phyloP scores from a whole-genome alignment of 305 asterid genomes.

The Euphrasia arctica region DNA sequence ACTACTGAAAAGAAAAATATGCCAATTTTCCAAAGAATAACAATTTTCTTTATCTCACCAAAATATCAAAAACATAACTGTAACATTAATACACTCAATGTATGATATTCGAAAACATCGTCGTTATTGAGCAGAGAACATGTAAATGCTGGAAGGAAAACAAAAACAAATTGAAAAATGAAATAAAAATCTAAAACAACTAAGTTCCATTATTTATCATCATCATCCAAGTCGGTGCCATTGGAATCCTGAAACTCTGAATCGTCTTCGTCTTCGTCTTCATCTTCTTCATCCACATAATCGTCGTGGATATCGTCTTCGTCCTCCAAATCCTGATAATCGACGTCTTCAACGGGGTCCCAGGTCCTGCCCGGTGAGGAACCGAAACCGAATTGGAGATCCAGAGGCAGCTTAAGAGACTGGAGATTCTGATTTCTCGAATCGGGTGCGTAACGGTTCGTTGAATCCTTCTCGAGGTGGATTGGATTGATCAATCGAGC shows the following conservation, averaged over 20 bases:
- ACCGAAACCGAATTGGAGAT: slow-evolving; percentile 12
- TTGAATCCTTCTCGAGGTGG: background rate
- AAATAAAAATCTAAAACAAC: background rate
- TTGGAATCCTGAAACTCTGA: slow-evolving; percentile 19
- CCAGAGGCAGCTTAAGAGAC: background rate
- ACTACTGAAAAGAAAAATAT: no score
- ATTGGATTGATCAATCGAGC: background rate
- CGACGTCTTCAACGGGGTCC: slow-evolving; percentile 5
- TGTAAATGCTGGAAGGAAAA: background rate
- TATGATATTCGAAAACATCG: no score
- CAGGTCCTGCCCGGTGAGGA: slow-evolving; percentile 18
- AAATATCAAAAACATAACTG: no score
- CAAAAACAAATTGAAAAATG: background rate
- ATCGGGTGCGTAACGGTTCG: background rate
- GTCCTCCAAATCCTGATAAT: slow-evolving; percentile 2
- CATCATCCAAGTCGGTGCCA: slow-evolving; percentile 29
- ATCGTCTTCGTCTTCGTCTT: slow-evolving; percentile 8
- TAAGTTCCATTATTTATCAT: slow-evolving; percentile 2
- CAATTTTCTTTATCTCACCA: no score
- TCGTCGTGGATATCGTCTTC: background rate
- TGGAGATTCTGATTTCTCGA: background rate
- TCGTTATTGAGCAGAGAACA: background rate
- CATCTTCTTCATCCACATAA: background rate
- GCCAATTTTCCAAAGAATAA: no score
- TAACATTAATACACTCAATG: no score